phyloP scores from a whole-genome alignment of 495 filamentous ascomycete species.

The Penicillium silybi region DNA sequence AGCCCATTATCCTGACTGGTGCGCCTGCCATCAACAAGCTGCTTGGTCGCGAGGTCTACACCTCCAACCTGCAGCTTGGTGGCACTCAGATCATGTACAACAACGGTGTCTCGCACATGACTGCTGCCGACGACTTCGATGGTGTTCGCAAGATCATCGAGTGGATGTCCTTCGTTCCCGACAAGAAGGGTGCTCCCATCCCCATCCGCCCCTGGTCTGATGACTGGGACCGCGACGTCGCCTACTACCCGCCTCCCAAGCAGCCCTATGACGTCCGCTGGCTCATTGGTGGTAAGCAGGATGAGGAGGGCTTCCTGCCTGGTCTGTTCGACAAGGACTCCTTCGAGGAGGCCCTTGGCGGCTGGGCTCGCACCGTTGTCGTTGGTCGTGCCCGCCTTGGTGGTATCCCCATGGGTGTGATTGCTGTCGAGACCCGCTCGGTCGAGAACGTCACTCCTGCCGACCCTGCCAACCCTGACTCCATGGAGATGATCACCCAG shows the following conservation, averaged over 20 bases:
- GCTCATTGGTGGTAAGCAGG: constrained; percentile 87
- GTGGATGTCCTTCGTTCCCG: constrained; percentile 95
- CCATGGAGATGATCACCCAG: constrained; percentile 84
- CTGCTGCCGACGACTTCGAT: constrained; percentile 94
- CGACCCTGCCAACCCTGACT: constrained; percentile 98
- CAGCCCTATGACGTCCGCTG: constrained; percentile 90
- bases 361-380: constrained; percentile 95
- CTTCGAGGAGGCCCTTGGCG: constrained; percentile 93
- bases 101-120: constrained; percentile 99
- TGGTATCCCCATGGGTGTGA: constrained; percentile 98
- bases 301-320: constrained; percentile 78
- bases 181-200: constrained; percentile 83
- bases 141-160: constrained; percentile 97
- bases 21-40: constrained; percentile 97
- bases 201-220: constrained; percentile 84
- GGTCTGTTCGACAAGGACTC: constrained; percentile 96
- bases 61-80: constrained; percentile 97
- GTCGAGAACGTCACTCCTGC: constrained; percentile 96
- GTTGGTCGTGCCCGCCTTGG: constrained; percentile 95
- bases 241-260: constrained; percentile 80
- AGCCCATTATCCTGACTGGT: constrained; percentile 98
- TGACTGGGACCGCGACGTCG: constrained; percentile 87
- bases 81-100: constrained; percentile 99
- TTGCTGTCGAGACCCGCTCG: constrained; percentile 91
- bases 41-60: constrained; percentile 96